Evolutionary conservation across 1,139 yeast species (phyloP), one percentile per base, ranked within the genome.

Genomic region (Saccharomycopsis hybrid): DNA sequence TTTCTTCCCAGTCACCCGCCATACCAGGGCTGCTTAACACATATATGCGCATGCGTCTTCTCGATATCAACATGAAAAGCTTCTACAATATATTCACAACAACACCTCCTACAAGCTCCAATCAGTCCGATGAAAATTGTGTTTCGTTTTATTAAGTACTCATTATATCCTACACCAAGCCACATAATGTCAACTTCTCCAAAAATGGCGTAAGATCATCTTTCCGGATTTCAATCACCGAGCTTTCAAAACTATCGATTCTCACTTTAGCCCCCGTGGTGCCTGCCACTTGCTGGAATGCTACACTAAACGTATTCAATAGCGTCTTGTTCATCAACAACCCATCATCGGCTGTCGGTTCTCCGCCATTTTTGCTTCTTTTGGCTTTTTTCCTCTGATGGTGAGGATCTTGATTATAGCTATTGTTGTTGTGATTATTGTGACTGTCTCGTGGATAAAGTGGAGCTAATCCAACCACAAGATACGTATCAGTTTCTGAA

Each of bases 171-270:
- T 48, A 50, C 8, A 51, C 54, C 36, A 73, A 59, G 2, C 78
- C 78, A 61, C 78, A 74, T 43, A 78, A 58, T 4, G 83, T 78
- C 52, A 92, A 70, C 52, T 81, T 80, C 64, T 92, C 98, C 57
- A 92, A 69, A 61, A 92, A 92, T 43, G 96, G 88, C 2, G 89
- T 74, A 58, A 92, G 71, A 62, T 94, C 98, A 50, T 89, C 96
- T 62, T 82, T 84, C 53, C 88, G 70, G 45, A 94, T 82, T 66
- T 92, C 97, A 43, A 94, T 88, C 37, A 92, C 87, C 2, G 97
- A 82, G 56, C 95, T 86, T 62, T 92, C 97, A 66, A 92, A 92
- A 59, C 95, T 88, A 65, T 94, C 97, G 55, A 92, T 84, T 60
- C 94, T 76, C 35, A 89, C 90, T 58, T 86, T 82, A 4, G 97